Evolutionary conservation across 1,284 basidiomycete species (phyloP).

Genomic region (Malassezia sympodialis): DNA sequence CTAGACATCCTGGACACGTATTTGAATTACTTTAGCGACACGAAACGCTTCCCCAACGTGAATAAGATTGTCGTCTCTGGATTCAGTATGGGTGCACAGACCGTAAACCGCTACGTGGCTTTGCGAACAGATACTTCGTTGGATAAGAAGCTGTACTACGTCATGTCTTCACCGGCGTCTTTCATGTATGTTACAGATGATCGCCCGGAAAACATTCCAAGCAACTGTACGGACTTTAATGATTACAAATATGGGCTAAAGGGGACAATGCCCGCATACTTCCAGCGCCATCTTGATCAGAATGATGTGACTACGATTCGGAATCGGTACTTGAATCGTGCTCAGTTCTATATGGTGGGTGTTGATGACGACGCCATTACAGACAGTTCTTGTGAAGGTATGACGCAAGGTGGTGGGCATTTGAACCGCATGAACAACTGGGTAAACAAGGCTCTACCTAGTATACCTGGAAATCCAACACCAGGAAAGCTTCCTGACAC

Average conservation of each 20-base stretch:
- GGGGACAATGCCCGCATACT: conserved; percentile 31
- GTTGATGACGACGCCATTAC: conserved; percentile 22
- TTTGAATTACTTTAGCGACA: conserved; percentile 27
- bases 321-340: conserved; percentile 21
- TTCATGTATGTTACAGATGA: conserved; percentile 32
- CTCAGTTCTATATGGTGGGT: conserved; percentile 34
- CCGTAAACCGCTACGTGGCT: conserved; percentile 31
- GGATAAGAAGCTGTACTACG: conserved; percentile 28
- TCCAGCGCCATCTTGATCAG: conserved; percentile 3
- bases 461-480: conserved; percentile 22
- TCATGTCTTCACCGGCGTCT: conserved; percentile 32
- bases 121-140: conserved; percentile 21
- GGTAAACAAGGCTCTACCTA: conserved; percentile 26
- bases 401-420: conserved; percentile 29
- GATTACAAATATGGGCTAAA: conserved; percentile 44
- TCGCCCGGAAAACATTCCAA: conserved; percentile 5
- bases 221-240: conserved; percentile 19
- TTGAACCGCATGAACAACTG: conserved; percentile 36
- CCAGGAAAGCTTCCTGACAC: conserved; percentile 22
- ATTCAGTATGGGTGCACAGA: conserved; percentile 35
- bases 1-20: conserved; percentile 36
- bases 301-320: conserved; percentile 12
- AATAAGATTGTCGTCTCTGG: conserved; percentile 38
- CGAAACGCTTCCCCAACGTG: conserved; percentile 27
- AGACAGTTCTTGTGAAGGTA: conserved; percentile 24